Base-by-base conservation (phyloP, 306 rosid genomes). In the Aeschynomene evenia region DNA sequence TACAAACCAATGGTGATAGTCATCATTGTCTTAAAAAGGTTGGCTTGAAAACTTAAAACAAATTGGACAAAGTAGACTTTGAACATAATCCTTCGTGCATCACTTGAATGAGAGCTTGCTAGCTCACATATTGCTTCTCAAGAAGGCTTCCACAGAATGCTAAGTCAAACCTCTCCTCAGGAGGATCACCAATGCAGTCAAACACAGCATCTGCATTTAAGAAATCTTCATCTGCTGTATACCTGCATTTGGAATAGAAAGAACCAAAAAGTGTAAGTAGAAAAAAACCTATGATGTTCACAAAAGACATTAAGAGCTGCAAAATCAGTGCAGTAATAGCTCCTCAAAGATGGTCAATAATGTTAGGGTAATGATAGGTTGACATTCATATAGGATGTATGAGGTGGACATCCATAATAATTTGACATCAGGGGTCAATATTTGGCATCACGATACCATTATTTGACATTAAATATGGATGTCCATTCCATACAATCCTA, bases 181-280 rank as follows among this genome's bases (percentile, higher is more conserved):
- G 99, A 26, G 95, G 95, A 77, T 91, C 97, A 68, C 96, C 99
- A 67, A 94, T 91, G 91, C 59, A 89, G 78, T 94, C 97, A 43
- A 94, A 89, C 12, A 91, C 95, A 0, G 91, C 97, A 83, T 91
- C 96, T 8, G 97, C 99, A 67, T 87, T 87, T 53, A 79, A 55
- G 77, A 91, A 94, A 75, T 91, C 92, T 81, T 94, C 99, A 66
- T 87, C 81, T 66, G 91, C 89, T 55, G 99, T 89, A 81, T 94
- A 93, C 45, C 98, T 93, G 87, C 86, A 79, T 31, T 52, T 53
- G 36, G 28, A 20, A 71, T 37, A 14, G 69, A 31, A 23, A 18
- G 48, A 2, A 52, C 6, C 0, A 6, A 2, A 34, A 14, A 45
- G 15, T 2, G 1, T 73, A 46, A 52, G 56, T 20, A 10, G 28